phyloP scores from a whole-genome alignment of 371 early-diverging fungal species.

The Lichtheimia ornata region DNA sequence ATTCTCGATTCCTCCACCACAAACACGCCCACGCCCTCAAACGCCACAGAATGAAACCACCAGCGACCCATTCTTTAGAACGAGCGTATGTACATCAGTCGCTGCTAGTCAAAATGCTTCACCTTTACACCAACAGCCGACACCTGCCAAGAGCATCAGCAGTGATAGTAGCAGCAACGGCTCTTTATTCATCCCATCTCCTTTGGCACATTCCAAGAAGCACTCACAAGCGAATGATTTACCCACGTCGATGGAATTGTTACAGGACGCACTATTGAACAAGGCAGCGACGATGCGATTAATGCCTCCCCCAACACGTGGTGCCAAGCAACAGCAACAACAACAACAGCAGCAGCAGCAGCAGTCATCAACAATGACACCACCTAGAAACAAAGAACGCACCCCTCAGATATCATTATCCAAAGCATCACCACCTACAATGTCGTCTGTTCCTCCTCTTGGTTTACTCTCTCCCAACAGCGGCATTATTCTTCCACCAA shows the following conservation, averaged over 20 bases:
- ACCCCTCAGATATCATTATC: background rate
- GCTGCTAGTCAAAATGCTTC: background rate
- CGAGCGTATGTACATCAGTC: slow-evolving; percentile 28
- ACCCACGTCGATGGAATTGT: slow-evolving; percentile 20
- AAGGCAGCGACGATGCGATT: slow-evolving; percentile 46
- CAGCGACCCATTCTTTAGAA: slow-evolving; percentile 49
- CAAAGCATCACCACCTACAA: background rate
- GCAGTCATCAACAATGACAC: too few relatives aligned
- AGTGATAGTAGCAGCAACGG: background rate
- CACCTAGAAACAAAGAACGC: background rate
- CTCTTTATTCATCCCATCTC: slow-evolving; percentile 21
- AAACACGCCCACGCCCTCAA: slow-evolving; percentile 51
- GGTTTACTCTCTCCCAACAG: slow-evolving; percentile 18
- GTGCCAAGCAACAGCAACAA: background rate
- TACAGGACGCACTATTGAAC: slow-evolving; percentile 39
- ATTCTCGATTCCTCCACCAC: slow-evolving; percentile 50
- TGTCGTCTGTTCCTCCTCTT: background rate
- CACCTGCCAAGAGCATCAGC: slow-evolving; percentile 2
- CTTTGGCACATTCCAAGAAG: slow-evolving; percentile 28
- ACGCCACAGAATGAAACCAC: slow-evolving; percentile 55
- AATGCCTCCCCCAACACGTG: slow-evolving; percentile 38
- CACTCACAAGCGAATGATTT: slow-evolving; percentile 26
- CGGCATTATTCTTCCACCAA: slow-evolving; percentile 33
- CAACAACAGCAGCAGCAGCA: background rate
- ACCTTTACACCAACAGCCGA: slow-evolving; percentile 10